phyloP scores from a whole-genome alignment of 139 green algal species.

The Ulvella scutata region DNA sequence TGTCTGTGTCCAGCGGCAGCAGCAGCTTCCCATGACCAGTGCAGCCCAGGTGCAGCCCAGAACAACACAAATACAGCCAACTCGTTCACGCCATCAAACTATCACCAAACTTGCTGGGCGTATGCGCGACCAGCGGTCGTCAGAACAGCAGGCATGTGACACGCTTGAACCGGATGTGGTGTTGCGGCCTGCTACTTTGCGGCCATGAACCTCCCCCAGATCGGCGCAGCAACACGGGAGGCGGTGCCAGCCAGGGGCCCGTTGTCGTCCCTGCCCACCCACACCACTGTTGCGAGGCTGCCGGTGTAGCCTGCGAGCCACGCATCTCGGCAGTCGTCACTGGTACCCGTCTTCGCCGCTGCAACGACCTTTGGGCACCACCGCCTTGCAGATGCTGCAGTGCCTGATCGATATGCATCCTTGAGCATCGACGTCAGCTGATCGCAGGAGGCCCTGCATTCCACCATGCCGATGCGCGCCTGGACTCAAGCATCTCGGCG shows the following conservation, averaged over 20 bases:
- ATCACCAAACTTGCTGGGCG: too few relatives aligned
- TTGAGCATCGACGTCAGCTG: background rate
- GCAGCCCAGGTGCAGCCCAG: too few relatives aligned
- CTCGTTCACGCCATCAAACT: too few relatives aligned
- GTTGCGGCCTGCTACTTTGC: too few relatives aligned
- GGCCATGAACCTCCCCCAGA: background rate
- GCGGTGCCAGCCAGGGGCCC: background rate
- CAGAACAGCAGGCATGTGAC: too few relatives aligned
- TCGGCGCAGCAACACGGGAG: background rate
- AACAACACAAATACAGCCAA: too few relatives aligned
- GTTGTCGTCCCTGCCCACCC: constrained; percentile 12
- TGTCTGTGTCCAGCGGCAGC: too few relatives aligned
- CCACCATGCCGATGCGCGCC: too few relatives aligned
- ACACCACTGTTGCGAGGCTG: constrained; percentile 23
- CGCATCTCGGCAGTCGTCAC: constrained; percentile 29
- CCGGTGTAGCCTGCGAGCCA: constrained; percentile 42
- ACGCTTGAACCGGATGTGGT: too few relatives aligned
- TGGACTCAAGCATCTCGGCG: too few relatives aligned
- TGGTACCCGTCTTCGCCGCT: constrained; percentile 37
- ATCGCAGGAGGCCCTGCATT: background rate
- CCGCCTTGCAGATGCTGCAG: background rate
- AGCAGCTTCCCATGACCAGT: too few relatives aligned
- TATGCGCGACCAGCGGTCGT: too few relatives aligned
- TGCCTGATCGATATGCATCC: background rate
- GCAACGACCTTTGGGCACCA: background rate